phyloP scores from a whole-genome alignment of 768 basidiomycete species.

The Naematelia aurantialba region DNA sequence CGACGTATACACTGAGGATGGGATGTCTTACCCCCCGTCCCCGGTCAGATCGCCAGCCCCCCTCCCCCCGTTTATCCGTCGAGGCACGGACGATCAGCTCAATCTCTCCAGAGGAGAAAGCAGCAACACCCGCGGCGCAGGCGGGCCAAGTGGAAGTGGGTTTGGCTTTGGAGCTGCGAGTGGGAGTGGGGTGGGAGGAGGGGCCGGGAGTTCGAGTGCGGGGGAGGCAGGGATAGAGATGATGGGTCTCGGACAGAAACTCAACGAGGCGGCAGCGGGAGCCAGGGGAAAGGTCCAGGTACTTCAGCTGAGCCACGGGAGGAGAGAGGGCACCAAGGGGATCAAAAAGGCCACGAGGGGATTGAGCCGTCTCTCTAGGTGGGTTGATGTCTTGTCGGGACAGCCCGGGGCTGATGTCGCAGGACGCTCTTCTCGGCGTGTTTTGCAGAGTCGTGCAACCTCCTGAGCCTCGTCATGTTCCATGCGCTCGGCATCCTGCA shows the following conservation, averaged over 20 bases:
- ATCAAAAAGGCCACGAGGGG: slow-evolving; percentile 36
- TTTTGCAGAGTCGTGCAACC: slow-evolving; percentile 42
- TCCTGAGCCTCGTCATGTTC: slow-evolving; percentile 46
- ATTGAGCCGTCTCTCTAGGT: slow-evolving; percentile 39
- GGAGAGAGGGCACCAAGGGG: slow-evolving; percentile 14
- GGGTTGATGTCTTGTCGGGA: neutral
- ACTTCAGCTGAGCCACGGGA: slow-evolving; percentile 24
- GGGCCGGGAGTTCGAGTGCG: neutral
- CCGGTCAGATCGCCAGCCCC: slow-evolving; percentile 7
- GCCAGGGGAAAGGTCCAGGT: slow-evolving; percentile 20
- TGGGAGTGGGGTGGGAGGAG: neutral
- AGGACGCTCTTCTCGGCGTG: slow-evolving; percentile 38
- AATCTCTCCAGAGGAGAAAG: slow-evolving; percentile 5
- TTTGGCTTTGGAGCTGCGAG: neutral
- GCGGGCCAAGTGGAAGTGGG: no score
- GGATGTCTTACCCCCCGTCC: slow-evolving; percentile 29
- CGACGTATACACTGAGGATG: neutral
- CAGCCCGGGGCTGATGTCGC: neutral
- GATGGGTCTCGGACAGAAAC: slow-evolving; percentile 24
- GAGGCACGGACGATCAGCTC: slow-evolving; percentile 11
- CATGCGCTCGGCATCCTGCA: slow-evolving; percentile 44
- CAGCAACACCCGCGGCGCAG: no score
- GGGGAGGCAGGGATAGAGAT: neutral
- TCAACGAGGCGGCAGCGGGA: slow-evolving; percentile 16
- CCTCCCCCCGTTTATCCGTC: slow-evolving; percentile 1